Conservation (phyloP, 768 basidiomycete species). For the button mushroom (Agaricus bisporus) region DNA sequence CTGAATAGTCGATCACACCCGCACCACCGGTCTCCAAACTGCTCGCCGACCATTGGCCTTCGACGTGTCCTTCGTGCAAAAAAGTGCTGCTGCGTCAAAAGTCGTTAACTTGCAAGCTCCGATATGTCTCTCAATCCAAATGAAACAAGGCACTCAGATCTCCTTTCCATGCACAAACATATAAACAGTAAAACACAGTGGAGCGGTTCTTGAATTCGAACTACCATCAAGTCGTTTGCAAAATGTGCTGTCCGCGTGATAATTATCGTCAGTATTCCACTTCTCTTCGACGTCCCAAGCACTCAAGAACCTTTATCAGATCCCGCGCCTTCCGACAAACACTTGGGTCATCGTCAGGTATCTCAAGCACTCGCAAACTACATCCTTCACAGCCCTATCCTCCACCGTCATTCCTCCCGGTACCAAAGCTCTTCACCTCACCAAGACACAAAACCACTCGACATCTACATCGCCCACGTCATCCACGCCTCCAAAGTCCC, state of each 20-base stretch:
- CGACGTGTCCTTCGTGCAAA: too few species aligned
- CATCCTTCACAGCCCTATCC: neutral
- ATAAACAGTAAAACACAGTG: too few species aligned
- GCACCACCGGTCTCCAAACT: too few species aligned
- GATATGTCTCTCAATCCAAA: too few species aligned
- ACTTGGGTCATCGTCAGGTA: neutral
- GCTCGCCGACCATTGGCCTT: too few species aligned
- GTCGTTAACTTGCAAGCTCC: too few species aligned
- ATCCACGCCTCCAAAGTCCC: neutral
- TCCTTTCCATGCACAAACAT: too few species aligned
- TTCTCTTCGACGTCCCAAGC: neutral
- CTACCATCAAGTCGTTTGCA: neutral
- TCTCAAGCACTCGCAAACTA: neutral
- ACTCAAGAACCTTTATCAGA: neutral
- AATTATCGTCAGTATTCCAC: neutral
- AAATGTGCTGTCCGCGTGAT: neutral
- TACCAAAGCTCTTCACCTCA: neutral
- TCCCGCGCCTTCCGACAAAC: neutral
- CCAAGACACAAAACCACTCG: neutral
- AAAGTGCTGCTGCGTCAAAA: too few species aligned
- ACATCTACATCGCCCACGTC: neutral
- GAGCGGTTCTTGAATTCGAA: too few species aligned
- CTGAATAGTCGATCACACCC: too few species aligned
- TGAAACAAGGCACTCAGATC: too few species aligned
- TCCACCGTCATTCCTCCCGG: neutral